phyloP scores from a whole-genome alignment of 306 rosid species.

The Lathyrus sativus region DNA sequence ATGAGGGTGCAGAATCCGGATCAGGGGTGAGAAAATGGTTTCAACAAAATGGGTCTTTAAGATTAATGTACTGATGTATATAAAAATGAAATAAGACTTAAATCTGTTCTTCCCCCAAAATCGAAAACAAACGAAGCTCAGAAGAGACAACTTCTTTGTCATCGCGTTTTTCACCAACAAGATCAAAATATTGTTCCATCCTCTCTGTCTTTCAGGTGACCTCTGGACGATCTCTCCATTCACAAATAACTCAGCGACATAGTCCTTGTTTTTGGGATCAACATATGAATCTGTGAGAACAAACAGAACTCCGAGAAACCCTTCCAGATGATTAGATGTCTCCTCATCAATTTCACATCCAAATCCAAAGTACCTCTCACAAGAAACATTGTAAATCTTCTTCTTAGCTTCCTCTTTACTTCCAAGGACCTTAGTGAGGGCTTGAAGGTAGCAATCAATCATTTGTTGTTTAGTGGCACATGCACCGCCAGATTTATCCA shows the following conservation, averaged over 20 bases:
- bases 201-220: slow-evolving; percentile 82
- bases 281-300: slow-evolving; percentile 88
- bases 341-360: slow-evolving; percentile 91
- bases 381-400: slow-evolving; percentile 80
- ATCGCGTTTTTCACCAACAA: no score
- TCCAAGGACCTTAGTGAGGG: slow-evolving; percentile 71
- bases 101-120: no score
- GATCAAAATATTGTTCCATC: no score
- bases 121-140: no score
- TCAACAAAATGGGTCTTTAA: no score
- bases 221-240: slow-evolving; percentile 84
- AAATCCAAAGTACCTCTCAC: no score
- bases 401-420: slow-evolving; percentile 89
- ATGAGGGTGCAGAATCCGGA: no score
- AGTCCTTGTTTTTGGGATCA: slow-evolving; percentile 80
- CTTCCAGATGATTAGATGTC: slow-evolving; percentile 83
- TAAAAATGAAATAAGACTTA: no score
- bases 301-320: slow-evolving; percentile 71
- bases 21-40: no score
- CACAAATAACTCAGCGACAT: slow-evolving; percentile 76
- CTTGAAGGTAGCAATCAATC: slow-evolving; percentile 73
- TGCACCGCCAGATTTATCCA: slow-evolving; percentile 84
- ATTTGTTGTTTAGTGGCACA: slow-evolving; percentile 70
- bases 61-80: no score
- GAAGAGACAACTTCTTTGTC: no score